Evolutionary conservation across 768 basidiomycete species (phyloP).

Genomic region (Chalciporus chontae): DNA sequence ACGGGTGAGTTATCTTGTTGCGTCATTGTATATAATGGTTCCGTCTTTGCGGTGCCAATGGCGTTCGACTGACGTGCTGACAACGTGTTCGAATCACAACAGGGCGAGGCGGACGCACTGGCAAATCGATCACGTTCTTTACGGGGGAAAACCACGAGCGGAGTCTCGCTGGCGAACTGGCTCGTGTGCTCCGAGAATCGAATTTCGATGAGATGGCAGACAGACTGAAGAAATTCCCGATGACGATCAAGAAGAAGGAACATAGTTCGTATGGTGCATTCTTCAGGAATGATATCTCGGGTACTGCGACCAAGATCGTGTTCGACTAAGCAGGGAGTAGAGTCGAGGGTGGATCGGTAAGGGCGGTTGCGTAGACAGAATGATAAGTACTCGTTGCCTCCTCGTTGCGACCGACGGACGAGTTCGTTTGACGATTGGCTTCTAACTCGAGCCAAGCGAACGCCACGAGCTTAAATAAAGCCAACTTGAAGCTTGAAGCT

Average conservation of each 20-base stretch:
- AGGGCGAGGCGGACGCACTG: constrained; percentile 87
- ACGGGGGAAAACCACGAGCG: constrained; percentile 88
- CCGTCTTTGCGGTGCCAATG: background rate
- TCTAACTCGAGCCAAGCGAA: background rate
- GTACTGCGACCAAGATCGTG: constrained; percentile 73
- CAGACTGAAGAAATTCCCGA: constrained; percentile 78
- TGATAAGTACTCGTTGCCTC: background rate
- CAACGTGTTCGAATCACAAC: constrained; percentile 4
- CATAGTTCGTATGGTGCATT: constrained; percentile 90
- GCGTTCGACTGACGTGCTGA: background rate
- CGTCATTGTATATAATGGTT: background rate
- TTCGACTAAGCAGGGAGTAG: constrained; percentile 44
- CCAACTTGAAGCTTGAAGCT: too few species aligned
- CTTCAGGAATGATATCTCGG: constrained; percentile 59
- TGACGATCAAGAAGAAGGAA: constrained; percentile 96
- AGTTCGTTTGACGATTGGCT: too few species aligned
- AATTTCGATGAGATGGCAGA: constrained; percentile 70
- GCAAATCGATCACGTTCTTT: constrained; percentile 95
- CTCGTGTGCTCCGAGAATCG: constrained; percentile 84
- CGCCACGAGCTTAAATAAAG: background rate
- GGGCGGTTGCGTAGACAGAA: background rate
- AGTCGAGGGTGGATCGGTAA: background rate
- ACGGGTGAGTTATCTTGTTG: constrained; percentile 52
- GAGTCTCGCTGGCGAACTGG: constrained; percentile 88
- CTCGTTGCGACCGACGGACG: too few species aligned